phyloP scores from a whole-genome alignment of 2,329 filamentous ascomycete species.

The Alternaria sp. region DNA sequence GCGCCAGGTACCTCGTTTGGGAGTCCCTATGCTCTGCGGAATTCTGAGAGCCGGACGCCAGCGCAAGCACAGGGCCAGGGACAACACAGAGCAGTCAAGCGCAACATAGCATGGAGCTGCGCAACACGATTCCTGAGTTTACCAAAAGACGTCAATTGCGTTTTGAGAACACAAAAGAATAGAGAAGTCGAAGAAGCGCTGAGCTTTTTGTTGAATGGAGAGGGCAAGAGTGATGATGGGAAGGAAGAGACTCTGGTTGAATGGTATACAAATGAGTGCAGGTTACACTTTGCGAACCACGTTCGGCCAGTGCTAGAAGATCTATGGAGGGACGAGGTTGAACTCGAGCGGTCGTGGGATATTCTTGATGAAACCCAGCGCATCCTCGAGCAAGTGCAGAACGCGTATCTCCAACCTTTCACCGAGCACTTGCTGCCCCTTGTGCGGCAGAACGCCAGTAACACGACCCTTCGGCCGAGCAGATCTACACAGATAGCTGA shows the following conservation, averaged over 20 bases:
- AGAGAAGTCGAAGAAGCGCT: slow-evolving; percentile 50
- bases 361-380: slow-evolving; percentile 50
- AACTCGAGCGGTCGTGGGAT: slow-evolving; percentile 37
- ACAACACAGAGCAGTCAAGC: slow-evolving; percentile 47
- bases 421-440: slow-evolving; percentile 46
- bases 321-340: slow-evolving; percentile 43
- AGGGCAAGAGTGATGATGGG: slow-evolving; percentile 41
- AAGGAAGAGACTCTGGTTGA: slow-evolving; percentile 47
- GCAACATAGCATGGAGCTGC: slow-evolving; percentile 56
- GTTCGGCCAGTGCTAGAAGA: slow-evolving; percentile 40
- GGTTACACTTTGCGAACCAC: slow-evolving; percentile 52
- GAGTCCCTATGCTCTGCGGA: slow-evolving; percentile 39
- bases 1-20: slow-evolving; percentile 54
- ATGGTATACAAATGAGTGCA: slow-evolving; percentile 59
- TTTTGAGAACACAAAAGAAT: slow-evolving; percentile 27
- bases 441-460: slow-evolving; percentile 34
- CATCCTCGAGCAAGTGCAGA: slow-evolving; percentile 49
- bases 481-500: slow-evolving; percentile 47
- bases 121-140: slow-evolving; percentile 56
- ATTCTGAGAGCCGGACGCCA: slow-evolving; percentile 28
- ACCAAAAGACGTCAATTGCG: slow-evolving; percentile 36
- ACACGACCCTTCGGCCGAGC: slow-evolving; percentile 45
- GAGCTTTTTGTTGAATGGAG: slow-evolving; percentile 46
- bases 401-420: slow-evolving; percentile 49
- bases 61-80: slow-evolving; percentile 45